Base-by-base conservation (phyloP, 2,329 filamentous ascomycete genomes). In the Ceratocystis cubensis region DNA sequence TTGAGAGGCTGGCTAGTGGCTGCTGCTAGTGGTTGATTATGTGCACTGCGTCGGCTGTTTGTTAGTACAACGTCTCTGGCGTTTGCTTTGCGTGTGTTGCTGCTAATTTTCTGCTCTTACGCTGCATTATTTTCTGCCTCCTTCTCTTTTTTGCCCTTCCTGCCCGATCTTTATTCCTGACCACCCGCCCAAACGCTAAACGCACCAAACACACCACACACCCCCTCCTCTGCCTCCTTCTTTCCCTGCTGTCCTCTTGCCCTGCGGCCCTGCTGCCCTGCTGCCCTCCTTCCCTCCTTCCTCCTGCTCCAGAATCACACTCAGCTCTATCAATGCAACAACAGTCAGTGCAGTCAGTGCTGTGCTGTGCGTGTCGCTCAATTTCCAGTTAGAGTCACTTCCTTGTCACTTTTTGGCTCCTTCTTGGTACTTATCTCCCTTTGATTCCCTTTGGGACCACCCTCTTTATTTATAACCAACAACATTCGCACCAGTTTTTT, bases 361-460 rank as follows among this genome's bases (percentile, higher is more conserved):
- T 17, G 53, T 57, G 53, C 25, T 57, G 53, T 57, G 53, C 53
- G 53, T 57, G 53, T 57, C 53, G 53, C 53, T 57, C 53, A 57
- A 57, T 57, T 57, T 57, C 53, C 53, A 57, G 13, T 57, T 57
- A 33, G 53, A 28, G 53, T 33, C 4, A 28, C 53, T 46, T 63
- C 61, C 61, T 63, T 63, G 61, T 63, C 53, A 57, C 22, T 57
- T 57, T 63, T 63, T 37, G 44, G 61, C 61, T 46, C 61, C 61
- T 61, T 61, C 59, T 22, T 45, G 6, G 37, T 61, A 37, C 56
- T 57, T 59, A 65, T 44, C 41, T 61, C 48, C 37, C 20, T 57
- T 44, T 57, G 44, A 65, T 44, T 28, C 46, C 48, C 25, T 10
- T 45, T 66, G 48, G 44, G 17, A 17, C 61, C 28, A 28, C 30